phyloP scores from a whole-genome alignment of 257 asterid species.

The Solanum neorickii region DNA sequence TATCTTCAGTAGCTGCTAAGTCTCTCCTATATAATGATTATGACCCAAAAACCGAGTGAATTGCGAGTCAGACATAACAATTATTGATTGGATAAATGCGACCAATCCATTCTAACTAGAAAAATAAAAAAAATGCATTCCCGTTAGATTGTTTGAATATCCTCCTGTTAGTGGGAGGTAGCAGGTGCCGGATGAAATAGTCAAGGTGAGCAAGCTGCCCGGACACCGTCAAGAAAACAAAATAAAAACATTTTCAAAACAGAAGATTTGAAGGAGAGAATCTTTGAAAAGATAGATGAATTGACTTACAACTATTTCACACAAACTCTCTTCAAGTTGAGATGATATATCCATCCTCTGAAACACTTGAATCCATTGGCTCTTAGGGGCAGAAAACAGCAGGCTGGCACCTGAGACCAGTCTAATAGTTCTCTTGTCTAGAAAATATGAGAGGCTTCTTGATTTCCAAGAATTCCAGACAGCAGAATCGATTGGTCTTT shows the following conservation, averaged over 20 bases:
- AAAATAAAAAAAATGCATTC: background rate
- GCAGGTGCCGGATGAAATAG: background rate
- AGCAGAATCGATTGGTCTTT: constrained; percentile 27
- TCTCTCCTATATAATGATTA: background rate
- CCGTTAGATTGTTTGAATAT: background rate
- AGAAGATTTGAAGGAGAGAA: background rate
- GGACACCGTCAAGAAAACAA: background rate
- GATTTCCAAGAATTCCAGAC: constrained; percentile 56
- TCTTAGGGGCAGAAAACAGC: constrained; percentile 49
- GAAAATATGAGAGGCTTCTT: constrained; percentile 58
- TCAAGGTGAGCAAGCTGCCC: background rate
- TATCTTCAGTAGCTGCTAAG: background rate
- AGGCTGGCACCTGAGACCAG: constrained; percentile 69
- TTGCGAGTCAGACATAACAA: background rate
- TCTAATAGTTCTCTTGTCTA: constrained; percentile 64
- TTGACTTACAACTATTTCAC: constrained; percentile 47
- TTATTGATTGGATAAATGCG: background rate
- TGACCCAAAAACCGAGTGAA: background rate
- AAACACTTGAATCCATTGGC: constrained; percentile 55
- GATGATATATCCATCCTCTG: constrained; percentile 30
- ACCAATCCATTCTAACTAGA: background rate
- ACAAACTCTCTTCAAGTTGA: constrained; percentile 17
- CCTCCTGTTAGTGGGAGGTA: background rate
- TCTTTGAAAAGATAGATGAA: background rate
- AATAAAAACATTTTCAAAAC: background rate